Conservation (phyloP, 306 rosid genomes). For the Nissolia schottii region DNA sequence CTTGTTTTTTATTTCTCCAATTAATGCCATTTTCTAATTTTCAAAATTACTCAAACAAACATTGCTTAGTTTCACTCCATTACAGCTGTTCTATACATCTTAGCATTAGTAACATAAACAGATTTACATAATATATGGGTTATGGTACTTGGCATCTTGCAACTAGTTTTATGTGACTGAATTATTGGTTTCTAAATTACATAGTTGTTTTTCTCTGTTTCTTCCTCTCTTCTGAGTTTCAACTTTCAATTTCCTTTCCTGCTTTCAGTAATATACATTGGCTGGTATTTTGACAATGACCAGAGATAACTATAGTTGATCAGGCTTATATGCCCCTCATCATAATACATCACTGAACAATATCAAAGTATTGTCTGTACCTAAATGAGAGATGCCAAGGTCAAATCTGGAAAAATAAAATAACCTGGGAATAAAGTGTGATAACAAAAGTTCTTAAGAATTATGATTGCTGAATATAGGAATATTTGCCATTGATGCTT, state of each 20-base stretch:
- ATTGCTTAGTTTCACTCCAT: background rate
- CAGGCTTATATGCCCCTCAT: background rate
- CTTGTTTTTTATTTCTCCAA: too few species aligned
- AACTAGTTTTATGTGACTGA: background rate
- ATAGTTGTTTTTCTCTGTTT: background rate
- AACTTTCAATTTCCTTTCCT: background rate
- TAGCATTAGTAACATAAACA: background rate
- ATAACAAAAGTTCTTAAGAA: background rate
- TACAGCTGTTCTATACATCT: background rate
- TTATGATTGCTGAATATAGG: background rate
- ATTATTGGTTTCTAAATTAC: background rate
- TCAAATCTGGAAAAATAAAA: background rate
- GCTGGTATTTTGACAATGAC: background rate
- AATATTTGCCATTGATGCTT: background rate
- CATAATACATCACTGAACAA: background rate
- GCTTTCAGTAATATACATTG: background rate
- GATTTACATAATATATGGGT: background rate
- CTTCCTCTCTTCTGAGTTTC: background rate
- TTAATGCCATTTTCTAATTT: too few species aligned
- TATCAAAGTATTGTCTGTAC: background rate
- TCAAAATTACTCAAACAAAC: too few species aligned
- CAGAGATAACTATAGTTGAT: background rate
- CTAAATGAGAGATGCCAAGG: background rate
- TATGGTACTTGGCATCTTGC: background rate
- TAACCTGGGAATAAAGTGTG: constrained; percentile 1